Conservation (phyloP, 345 rosid species). For the Salix dunnii region DNA sequence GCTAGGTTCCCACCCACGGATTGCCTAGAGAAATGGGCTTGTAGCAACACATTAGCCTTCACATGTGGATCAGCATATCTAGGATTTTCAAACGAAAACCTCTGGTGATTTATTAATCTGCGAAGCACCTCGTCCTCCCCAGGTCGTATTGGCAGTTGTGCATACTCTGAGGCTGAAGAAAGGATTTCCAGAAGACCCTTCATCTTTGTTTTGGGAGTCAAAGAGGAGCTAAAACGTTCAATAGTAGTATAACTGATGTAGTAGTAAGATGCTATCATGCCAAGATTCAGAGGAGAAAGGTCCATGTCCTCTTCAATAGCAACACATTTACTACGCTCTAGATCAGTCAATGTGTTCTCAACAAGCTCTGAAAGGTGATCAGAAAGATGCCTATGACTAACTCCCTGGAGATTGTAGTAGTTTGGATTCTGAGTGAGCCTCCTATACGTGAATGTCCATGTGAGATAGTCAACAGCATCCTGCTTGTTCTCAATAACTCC, state of each 20-base stretch:
- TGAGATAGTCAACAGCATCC: constrained; percentile 91
- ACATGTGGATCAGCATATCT: constrained; percentile 74
- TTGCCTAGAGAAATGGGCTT: constrained; percentile 92
- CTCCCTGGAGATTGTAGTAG: constrained; percentile 95
- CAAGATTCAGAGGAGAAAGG: constrained; percentile 74
- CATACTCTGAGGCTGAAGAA: constrained; percentile 88
- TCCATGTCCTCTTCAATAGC: constrained; percentile 76
- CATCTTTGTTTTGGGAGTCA: constrained; percentile 86
- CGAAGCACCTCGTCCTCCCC: constrained; percentile 87
- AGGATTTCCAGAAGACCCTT: constrained; percentile 87
- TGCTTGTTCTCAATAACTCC: constrained; percentile 81
- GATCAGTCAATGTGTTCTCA: constrained; percentile 71
- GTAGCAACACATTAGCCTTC: constrained; percentile 86
- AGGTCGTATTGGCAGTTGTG: constrained; percentile 66
- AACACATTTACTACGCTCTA: constrained; percentile 80
- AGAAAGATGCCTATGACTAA: constrained; percentile 89
- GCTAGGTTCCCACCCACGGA: constrained; percentile 64
- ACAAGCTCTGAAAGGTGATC: constrained; percentile 96
- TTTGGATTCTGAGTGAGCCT: constrained; percentile 90
- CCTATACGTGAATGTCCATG: constrained; percentile 96
- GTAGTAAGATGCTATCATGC: constrained; percentile 85
- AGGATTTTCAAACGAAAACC: constrained; percentile 81
- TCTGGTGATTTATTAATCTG: constrained; percentile 78
- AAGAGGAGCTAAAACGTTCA: constrained; percentile 79
- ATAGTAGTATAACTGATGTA: constrained; percentile 85